Evolutionary conservation across 176 grass and related monocot species (phyloP), one percentile per base, ranked within the genome.

Genomic region (Ampelocalamus luodianensis): DNA sequence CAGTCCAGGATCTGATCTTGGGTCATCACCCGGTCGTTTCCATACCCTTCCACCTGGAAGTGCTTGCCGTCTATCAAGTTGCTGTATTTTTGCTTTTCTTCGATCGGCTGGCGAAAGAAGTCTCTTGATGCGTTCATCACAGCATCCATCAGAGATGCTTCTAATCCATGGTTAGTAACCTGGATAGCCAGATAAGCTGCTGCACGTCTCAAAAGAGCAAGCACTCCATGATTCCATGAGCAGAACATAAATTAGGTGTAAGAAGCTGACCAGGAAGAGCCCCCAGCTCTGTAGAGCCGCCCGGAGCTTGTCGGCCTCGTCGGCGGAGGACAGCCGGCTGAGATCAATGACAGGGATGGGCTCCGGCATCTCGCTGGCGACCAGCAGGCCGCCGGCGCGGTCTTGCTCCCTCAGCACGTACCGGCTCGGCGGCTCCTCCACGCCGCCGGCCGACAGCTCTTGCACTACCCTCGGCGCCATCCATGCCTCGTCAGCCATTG

Each of bases 21-120:
- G 0, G 56, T 68, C 45, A 44, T 37, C 62, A 94, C 89, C 39
- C 27, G 74, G 17, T 94, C 92, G 43, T 88, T 90, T 63, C 90
- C 90, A 18, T 92, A 94, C 5, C 90, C 87, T 94, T 94, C 81
- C 3, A 89, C 16, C 70, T 90, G 84, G 58, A 84, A 89, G 45
- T 61, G 68, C 45, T 85, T 94, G n/a, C 92, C 92, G 23, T 60
- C 79, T 4, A 85, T 77, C 26, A 94, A 11, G 79, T 94, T 90
- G 46, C 87, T 94, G 79, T 78, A 91, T 11, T 53, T 80, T 5
- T 58, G 76, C 58, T 87, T 95, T 75, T 86, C 82, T 55, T 87
- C 76, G 0, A 90, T 18, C 16, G 93, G 83, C 3, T 58, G 65
- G 11, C 45, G 42, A 34, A 95, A 95, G 15, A 92, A 90, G 0